Base-by-base conservation (phyloP, 2,329 filamentous ascomycete genomes). In the Zasmidium angulare region DNA sequence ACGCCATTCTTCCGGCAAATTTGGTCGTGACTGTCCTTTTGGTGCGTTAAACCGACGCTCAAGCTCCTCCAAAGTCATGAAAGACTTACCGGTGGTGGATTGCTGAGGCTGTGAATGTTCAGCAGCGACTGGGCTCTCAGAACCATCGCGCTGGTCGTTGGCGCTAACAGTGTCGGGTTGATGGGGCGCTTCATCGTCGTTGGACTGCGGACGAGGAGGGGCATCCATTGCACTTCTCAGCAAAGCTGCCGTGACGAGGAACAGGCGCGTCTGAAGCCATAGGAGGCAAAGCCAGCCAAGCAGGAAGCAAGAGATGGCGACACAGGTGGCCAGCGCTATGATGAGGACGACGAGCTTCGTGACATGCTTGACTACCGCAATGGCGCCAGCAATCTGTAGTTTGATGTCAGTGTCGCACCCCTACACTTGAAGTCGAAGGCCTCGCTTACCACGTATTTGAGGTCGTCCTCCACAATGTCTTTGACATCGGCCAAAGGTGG, bases 201-300 rank as follows among this genome's bases (percentile, higher is more conserved):
- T 43, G 36, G 11, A 3, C 7, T 17, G 36, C 4, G n/a, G 12
- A 43, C 36, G 36, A 43, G 4, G 36, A 9, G 20, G 58, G 60
- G 23, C 51, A 36, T 17, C 31, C 24, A 49, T 62, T 55, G 36
- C 56, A 62, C 9, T 19, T 12, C 47, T 48, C 12, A 66, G 53
- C 20, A 64, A 50, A 21, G 23, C 19, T 10, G 59, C 55, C 20
- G 62, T 43, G n/a, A 48, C n/a, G 11, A 55, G 36, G n/a, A 65
- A 46, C 7, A 63, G 49, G 14, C 46, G 56, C 0, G 56, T 56
- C 48, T 61, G 60, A 19, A 63, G 19, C 56, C 59, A 66, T 19
- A 66, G 56, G 9, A 61, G 50, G 19, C 48, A 56, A 19, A 66
- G 47, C 63, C 63, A 66, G 14, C 52, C 43, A 7, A 62, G 10